These are phyloP conservation scores for Umbelopsis vinacea DNA, from an alignment of 192 early-diverging fungal species.

Conservation along the genomic window DNA sequence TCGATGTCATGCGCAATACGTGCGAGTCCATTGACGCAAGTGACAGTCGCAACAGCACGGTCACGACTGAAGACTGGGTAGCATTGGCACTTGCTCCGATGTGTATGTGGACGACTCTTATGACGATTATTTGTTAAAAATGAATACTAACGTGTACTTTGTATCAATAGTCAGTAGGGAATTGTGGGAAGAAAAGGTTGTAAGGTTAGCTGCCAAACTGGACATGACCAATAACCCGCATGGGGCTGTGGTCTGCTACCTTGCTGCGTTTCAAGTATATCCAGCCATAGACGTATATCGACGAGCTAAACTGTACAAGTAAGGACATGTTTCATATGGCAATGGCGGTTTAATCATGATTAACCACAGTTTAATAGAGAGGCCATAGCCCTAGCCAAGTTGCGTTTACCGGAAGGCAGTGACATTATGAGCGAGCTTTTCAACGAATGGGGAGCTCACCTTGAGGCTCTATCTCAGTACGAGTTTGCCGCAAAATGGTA, in stretches of 20 bases:
- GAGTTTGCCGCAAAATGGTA: constrained; percentile 26
- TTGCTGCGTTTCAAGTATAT: constrained; percentile 42
- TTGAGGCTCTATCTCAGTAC: not conserved
- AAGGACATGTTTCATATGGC: not conserved
- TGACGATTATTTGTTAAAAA: not conserved
- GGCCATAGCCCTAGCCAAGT: constrained; percentile 35
- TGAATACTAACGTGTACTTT: not conserved
- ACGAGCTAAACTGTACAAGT: constrained; percentile 41
- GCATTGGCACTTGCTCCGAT: constrained; percentile 48
- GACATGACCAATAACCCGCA: constrained; percentile 38
- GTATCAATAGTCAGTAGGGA: constrained; percentile 39
- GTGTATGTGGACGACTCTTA: constrained; percentile 29
- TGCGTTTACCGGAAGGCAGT: constrained; percentile 26
- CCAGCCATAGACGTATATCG: constrained; percentile 48
- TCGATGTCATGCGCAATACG: not conserved
- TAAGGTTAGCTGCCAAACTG: constrained; percentile 41
- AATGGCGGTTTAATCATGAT: not conserved
- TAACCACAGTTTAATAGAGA: constrained; percentile 19
- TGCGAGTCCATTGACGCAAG: not conserved
- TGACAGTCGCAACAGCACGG: not conserved
- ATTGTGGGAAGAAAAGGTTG: constrained; percentile 46
- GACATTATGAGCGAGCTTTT: constrained; percentile 29
- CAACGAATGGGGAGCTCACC: constrained; percentile 25
- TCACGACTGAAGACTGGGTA: constrained; percentile 48
- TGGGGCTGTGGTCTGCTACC: constrained; percentile 43